Percentiles rank a stretch among this genome's conserved stretches.
Conservation (phyloP, 2,329 filamentous ascomycete genomes). For the Aspergillus sojae region DNA sequence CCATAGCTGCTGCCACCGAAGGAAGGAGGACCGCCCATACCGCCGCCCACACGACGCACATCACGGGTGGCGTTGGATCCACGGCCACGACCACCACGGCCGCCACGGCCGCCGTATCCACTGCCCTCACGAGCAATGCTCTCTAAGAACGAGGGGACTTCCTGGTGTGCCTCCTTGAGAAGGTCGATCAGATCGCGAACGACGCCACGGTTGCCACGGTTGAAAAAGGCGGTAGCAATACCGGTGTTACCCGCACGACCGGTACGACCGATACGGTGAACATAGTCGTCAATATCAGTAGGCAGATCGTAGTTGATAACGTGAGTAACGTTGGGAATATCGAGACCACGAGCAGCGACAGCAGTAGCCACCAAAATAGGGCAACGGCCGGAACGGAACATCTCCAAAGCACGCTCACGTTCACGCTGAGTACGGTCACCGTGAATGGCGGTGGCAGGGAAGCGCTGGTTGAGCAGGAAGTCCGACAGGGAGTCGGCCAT, state of each 20-base stretch:
- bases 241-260: conserved; percentile 99
- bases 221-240: conserved; percentile 98
- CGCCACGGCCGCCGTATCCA: conserved; percentile 72
- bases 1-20: conserved; percentile 39
- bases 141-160: conserved; percentile 91
- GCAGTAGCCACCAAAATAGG: conserved; percentile 96
- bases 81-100: conserved; percentile 72
- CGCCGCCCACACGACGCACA: conserved; percentile 72
- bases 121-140: conserved; percentile 94
- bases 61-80: conserved; percentile 73
- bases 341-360: conserved; percentile 85
- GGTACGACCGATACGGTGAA: conserved; percentile 99
- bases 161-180: conserved; percentile 97
- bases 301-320: conserved; percentile 99
- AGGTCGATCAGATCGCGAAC: conserved; percentile 96
- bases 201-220: conserved; percentile 97
- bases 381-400: conserved; percentile 94
- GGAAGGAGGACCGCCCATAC: conserved; percentile 42
- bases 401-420: conserved; percentile 95
- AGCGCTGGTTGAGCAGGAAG: conserved; percentile 97
- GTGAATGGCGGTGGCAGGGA: conserved; percentile 97
- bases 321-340: conserved; percentile 95
- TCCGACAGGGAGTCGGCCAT: conserved; percentile 98
- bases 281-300: conserved; percentile 97
- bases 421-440: conserved; percentile 98